Evolutionary conservation across 2,329 filamentous ascomycete species (phyloP).

Genomic region (Aspergillus alliaceus): DNA sequence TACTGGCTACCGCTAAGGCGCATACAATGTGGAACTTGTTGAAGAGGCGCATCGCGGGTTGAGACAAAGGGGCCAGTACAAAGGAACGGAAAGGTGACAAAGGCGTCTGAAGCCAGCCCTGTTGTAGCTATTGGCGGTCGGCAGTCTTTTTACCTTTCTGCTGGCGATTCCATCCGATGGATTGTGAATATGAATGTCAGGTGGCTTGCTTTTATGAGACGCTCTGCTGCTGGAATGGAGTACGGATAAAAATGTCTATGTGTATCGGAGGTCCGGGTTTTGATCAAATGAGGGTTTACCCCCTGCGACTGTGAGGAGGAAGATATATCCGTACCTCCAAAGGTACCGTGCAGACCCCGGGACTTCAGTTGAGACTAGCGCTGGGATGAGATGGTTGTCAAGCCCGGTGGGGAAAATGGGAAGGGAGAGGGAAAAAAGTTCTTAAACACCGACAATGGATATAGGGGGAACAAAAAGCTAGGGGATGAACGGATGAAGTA

Average conservation of each 20-base stretch:
- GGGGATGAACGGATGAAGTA: not conserved
- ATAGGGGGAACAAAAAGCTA: not conserved
- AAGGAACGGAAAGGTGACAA: conserved; percentile 7
- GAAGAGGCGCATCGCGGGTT: conserved; percentile 25
- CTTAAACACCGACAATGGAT: not conserved
- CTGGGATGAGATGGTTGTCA: not conserved
- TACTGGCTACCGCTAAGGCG: conserved; percentile 29
- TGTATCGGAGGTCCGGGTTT: not conserved
- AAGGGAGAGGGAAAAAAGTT: not conserved
- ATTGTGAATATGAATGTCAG: not conserved
- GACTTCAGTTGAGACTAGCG: conserved; percentile 4
- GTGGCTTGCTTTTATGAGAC: not conserved
- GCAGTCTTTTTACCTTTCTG: not conserved
- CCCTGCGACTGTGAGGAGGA: conserved; percentile 5
- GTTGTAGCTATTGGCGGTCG: not conserved
- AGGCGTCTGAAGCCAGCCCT: not conserved
- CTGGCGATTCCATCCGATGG: not conserved
- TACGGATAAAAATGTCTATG: not conserved
- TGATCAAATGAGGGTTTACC: conserved; percentile 5
- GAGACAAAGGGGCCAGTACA: conserved; percentile 15
- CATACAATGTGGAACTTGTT: conserved; percentile 33
- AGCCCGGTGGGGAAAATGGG: not conserved
- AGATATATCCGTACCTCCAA: not conserved
- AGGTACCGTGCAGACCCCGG: conserved; percentile 10
- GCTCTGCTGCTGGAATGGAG: not conserved